Evolutionary conservation across 306 rosid species (phyloP).

Genomic region (Cyclanthera cordifolia): DNA sequence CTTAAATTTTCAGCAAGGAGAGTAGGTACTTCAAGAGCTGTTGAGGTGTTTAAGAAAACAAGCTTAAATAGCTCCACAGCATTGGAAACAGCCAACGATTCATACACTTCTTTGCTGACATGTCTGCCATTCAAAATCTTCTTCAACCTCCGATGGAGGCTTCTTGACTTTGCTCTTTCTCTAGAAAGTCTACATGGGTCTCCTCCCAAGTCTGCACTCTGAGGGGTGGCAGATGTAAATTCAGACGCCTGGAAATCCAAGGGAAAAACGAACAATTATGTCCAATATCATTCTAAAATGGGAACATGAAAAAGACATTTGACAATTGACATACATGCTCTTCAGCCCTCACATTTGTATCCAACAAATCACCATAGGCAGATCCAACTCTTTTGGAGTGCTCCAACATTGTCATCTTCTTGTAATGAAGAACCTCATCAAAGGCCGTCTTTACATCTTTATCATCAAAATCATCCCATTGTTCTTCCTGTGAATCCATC

Average conservation of each 20-base stretch:
- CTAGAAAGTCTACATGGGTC: slow-evolving; percentile 23
- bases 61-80: slow-evolving; percentile 96
- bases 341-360: slow-evolving; percentile 23
- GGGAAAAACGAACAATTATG: slow-evolving; percentile 10
- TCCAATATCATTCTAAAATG: neutral
- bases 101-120: slow-evolving; percentile 44
- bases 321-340: slow-evolving; percentile 24
- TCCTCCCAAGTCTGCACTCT: slow-evolving; percentile 27
- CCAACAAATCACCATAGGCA: slow-evolving; percentile 40
- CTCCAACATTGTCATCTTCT: slow-evolving; percentile 53
- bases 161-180: slow-evolving; percentile 33
- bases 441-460: slow-evolving; percentile 45
- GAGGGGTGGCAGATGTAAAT: slow-evolving; percentile 28
- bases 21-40: slow-evolving; percentile 48
- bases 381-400: slow-evolving; percentile 38
- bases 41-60: slow-evolving; percentile 70
- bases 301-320: neutral
- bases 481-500: slow-evolving; percentile 32
- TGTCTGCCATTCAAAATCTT: slow-evolving; percentile 42
- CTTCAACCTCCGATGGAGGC: slow-evolving; percentile 45
- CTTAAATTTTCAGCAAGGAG: slow-evolving; percentile 66
- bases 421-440: slow-evolving; percentile 63
- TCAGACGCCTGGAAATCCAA: slow-evolving; percentile 46
- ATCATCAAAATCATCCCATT: slow-evolving; percentile 77
- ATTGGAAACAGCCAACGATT: slow-evolving; percentile 84